Evolutionary conservation across 495 filamentous ascomycete genomes (phyloP).

Genomic region (Pseudotulostoma volvatum): DNA sequence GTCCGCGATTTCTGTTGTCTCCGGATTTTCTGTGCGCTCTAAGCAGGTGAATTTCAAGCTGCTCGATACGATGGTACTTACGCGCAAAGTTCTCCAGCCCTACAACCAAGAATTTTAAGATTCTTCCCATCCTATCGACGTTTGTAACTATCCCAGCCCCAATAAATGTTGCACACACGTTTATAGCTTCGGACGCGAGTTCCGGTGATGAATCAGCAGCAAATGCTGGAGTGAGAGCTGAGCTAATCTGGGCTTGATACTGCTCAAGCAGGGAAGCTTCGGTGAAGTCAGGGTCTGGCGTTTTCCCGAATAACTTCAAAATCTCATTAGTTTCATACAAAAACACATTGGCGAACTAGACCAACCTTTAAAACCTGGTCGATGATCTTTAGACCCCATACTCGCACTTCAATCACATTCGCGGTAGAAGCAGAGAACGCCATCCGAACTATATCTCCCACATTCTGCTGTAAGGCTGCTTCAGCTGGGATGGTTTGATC

Average conservation of each 20-base stretch:
- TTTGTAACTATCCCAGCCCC: conserved; percentile 94
- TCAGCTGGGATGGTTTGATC: conserved; percentile 57
- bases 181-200: conserved; percentile 84
- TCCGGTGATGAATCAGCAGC: conserved; percentile 91
- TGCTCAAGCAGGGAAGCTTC: conserved; percentile 92
- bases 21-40: conserved; percentile 36
- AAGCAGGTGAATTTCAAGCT: conserved; percentile 4
- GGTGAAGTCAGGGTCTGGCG: conserved; percentile 87
- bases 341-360: too few relatives aligned
- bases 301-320: conserved; percentile 72
- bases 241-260: conserved; percentile 96
- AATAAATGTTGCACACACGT: conserved; percentile 95
- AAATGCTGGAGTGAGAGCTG: conserved; percentile 90
- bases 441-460: conserved; percentile 91
- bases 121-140: conserved; percentile 93
- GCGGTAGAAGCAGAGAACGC: conserved; percentile 96
- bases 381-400: conserved; percentile 83
- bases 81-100: conserved; percentile 85
- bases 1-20: conserved; percentile 82
- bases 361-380: conserved; percentile 66
- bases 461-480: conserved; percentile 57
- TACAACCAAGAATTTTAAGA: conserved; percentile 79
- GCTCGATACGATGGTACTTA: conserved; percentile 10
- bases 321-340: conserved; percentile 7
- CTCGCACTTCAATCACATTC: conserved; percentile 70